Evolutionary conservation across 2,329 filamentous ascomycete genomes (phyloP).

Genomic region (Penicillium sp.): DNA sequence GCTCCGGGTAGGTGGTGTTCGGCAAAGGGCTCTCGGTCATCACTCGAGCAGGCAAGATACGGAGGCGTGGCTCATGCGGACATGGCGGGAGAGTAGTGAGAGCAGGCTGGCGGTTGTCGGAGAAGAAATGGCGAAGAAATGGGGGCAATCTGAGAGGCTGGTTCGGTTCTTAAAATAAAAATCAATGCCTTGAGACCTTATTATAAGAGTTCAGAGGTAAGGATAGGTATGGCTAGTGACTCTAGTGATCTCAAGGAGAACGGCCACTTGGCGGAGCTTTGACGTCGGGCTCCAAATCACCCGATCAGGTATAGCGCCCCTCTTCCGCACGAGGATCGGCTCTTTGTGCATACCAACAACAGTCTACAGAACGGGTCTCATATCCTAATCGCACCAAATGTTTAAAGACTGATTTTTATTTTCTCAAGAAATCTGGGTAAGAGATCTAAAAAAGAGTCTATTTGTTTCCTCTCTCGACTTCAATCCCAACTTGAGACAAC

Average conservation of each 20-base stretch:
- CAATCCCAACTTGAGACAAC: no score
- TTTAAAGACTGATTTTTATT: no score
- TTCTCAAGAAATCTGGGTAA: no score
- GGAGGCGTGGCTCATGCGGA: slow-evolving; percentile 23
- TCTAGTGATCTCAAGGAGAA: slow-evolving; percentile 10
- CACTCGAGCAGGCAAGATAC: slow-evolving; percentile 17
- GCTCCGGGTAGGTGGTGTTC: slow-evolving; percentile 11
- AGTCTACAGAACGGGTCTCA: not conserved
- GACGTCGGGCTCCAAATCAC: slow-evolving; percentile 10
- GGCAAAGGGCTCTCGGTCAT: slow-evolving; percentile 18
- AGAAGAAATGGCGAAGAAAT: not conserved
- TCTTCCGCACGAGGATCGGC: slow-evolving; percentile 10
- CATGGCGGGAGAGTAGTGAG: slow-evolving; percentile 21
- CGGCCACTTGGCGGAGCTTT: slow-evolving; percentile 12
- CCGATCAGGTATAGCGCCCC: slow-evolving; percentile 18
- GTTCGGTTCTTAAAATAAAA: slow-evolving; percentile 3
- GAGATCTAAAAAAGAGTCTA: no score
- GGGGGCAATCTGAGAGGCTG: slow-evolving; percentile 5
- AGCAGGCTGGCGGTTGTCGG: slow-evolving; percentile 5
- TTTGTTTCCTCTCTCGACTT: no score
- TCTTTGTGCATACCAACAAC: not conserved
- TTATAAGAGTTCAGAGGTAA: slow-evolving; percentile 10
- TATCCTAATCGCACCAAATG: no score
- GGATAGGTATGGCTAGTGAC: slow-evolving; percentile 6
- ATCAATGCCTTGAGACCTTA: not conserved